These are phyloP conservation scores for Boletus pseudo-olivaceus DNA, from an alignment of 768 basidiomycete species.

Conservation along the genomic window DNA sequence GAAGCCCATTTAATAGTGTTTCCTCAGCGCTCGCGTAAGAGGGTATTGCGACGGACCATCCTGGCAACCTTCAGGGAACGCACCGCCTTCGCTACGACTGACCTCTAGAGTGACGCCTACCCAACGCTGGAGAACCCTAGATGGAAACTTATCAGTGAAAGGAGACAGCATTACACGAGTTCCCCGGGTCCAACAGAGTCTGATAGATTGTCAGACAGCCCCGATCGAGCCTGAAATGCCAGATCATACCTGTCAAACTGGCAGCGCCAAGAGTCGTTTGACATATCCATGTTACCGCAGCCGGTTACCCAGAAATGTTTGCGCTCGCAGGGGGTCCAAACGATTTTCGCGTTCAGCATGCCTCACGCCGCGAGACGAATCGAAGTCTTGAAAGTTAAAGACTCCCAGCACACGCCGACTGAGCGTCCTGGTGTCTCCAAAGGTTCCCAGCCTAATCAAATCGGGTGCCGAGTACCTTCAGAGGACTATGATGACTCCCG, in stretches of 20 bases:
- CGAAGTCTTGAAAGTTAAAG: background rate
- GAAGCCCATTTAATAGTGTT: background rate
- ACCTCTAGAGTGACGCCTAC: too few relatives aligned
- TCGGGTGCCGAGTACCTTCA: background rate
- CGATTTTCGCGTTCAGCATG: background rate
- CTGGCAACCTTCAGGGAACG: background rate
- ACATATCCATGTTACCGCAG: background rate
- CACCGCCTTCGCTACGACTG: too few relatives aligned
- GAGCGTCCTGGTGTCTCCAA: background rate
- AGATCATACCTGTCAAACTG: background rate
- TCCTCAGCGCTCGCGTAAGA: background rate
- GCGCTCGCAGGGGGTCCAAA: background rate
- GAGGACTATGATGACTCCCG: background rate
- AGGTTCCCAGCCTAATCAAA: background rate
- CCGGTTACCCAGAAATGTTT: background rate
- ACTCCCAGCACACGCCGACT: background rate
- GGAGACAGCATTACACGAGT: background rate
- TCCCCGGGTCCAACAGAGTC: background rate
- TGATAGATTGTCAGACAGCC: background rate
- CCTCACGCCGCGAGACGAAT: background rate
- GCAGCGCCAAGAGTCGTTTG: background rate
- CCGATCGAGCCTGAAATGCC: background rate
- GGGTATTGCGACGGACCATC: too few relatives aligned
- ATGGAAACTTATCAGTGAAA: background rate
- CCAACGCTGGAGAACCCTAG: too few relatives aligned